These are phyloP conservation scores for Colletotrichum somersetense DNA, from an alignment of 2,329 filamentous ascomycete species.

Conservation along the genomic window DNA sequence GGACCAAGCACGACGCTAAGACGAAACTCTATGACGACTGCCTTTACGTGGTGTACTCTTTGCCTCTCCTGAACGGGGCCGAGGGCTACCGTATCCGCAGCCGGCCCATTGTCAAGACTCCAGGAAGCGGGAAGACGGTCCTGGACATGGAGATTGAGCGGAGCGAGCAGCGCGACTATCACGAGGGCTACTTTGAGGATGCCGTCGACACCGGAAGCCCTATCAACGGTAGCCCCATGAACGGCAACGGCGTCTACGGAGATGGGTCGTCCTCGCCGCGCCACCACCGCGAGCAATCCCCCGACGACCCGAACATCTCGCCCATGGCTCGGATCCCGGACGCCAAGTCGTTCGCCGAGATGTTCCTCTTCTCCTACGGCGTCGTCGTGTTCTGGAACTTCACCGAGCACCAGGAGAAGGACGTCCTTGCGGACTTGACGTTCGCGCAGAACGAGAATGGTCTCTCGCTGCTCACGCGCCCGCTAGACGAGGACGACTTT, in stretches of 20 bases:
- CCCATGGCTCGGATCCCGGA: conserved; percentile 74
- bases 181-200: conserved; percentile 90
- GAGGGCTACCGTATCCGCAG: conserved; percentile 92
- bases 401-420: conserved; percentile 94
- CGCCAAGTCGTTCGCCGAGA: conserved; percentile 86
- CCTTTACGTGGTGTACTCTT: conserved; percentile 93
- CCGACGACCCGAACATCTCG: conserved; percentile 60
- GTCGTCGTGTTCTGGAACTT: conserved; percentile 99
- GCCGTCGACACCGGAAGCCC: conserved; percentile 65
- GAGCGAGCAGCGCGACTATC: conserved; percentile 88
- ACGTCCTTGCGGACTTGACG: conserved; percentile 92
- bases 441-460: conserved; percentile 81
- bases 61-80: conserved; percentile 85
- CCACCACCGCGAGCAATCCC: conserved; percentile 45
- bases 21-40: conserved; percentile 99
- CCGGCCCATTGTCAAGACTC: conserved; percentile 91
- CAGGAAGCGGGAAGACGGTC: conserved; percentile 88
- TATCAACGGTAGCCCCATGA: conserved; percentile 51
- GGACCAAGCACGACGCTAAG: conserved; percentile 87
- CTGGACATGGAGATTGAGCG: conserved; percentile 96
- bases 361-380: conserved; percentile 97
- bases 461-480: conserved; percentile 78
- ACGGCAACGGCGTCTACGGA: conserved; percentile 46
- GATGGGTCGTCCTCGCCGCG: conserved; percentile 48
- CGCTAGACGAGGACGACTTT: conserved; percentile 88